Conservation (phyloP, 2,329 filamentous ascomycete species). For the Trichoderma atroviride region DNA sequence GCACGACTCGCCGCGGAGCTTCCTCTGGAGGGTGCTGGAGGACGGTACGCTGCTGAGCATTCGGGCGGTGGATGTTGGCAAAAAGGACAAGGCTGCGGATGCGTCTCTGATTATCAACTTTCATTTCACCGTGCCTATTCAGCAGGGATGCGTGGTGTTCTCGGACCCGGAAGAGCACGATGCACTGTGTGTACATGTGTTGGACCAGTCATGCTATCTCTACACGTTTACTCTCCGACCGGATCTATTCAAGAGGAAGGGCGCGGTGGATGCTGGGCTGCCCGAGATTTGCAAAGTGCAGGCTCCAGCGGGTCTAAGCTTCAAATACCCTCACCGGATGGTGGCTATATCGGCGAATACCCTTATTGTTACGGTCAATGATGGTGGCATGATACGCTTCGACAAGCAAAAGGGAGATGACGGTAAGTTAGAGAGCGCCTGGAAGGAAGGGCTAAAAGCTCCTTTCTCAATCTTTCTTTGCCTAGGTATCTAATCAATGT, state of each 20-base stretch:
- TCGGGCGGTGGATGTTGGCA: conserved; percentile 79
- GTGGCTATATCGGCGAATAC: conserved; percentile 72
- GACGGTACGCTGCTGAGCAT: conserved; percentile 80
- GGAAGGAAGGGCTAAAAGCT: background rate
- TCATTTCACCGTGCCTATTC: conserved; percentile 72
- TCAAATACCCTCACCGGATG: conserved; percentile 80
- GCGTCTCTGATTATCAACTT: conserved; percentile 77
- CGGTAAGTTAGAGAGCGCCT: conserved; percentile 41
- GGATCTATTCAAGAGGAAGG: conserved; percentile 75
- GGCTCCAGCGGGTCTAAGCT: conserved; percentile 70
- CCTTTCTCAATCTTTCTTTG: background rate
- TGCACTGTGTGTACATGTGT: conserved; percentile 74
- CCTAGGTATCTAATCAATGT: background rate
- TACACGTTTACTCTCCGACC: conserved; percentile 83
- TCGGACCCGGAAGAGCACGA: conserved; percentile 79
- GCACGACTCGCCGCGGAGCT: conserved; percentile 76
- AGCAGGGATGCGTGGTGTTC: conserved; percentile 77
- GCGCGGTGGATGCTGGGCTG: conserved; percentile 72
- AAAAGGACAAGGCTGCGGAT: conserved; percentile 65
- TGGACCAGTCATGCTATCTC: conserved; percentile 77
- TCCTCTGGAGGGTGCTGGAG: conserved; percentile 88
- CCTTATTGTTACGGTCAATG: conserved; percentile 77
- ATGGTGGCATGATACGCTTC: conserved; percentile 74
- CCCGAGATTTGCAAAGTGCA: conserved; percentile 76
- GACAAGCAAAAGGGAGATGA: conserved; percentile 58